Evolutionary conservation across 2,329 filamentous ascomycete genomes (phyloP), one percentile per base, ranked within the genome.

Genomic region (Calonectria pteridis): DNA sequence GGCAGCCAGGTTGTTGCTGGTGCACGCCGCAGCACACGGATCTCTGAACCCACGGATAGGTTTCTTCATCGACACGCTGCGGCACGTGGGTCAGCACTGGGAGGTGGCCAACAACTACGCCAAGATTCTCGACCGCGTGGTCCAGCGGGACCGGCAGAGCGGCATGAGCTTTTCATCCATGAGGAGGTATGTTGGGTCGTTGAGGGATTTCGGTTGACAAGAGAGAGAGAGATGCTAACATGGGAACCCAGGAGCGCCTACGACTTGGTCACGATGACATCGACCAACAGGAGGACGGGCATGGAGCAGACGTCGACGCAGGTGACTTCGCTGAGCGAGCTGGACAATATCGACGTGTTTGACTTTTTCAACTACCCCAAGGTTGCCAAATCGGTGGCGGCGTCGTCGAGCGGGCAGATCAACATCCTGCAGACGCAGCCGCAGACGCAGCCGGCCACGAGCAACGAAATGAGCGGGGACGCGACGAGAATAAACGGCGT

Each of bases 351-450:
- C 26, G 85, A 87, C 31, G 81, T 87, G 4, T 87, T 87, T 55
- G 86, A 87, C 75, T 87, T 87, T 71, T 87, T 87, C 78, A 86
- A 87, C 29, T 85, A 84, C 51, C 86, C 86, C 16, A 84, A 84
- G 23, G 71, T 84, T 1, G 69, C 79, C 1, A 78, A 81, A 35
- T 71, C 78, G 18, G 73, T 63, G 6, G 62, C 76, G 10, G 71
- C 76, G 13, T 69, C 71, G 0, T 64, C 77, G 0, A 76, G 71
- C 6, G 77, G 78, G 1, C 81, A 84, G 35, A 76, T 77, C 14
- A 79, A 74, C n/a, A 69, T 78, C 9, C 66, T 78, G 58, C 79
- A 80, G 31, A 65, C 77, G 5, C 79, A 82, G 37, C 74, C 72
- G n/a, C 35, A 35, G 9, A n/a, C n/a, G n/a, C n/a, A n/a, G n/a